Evolutionary conservation across 2,329 filamentous ascomycete species (phyloP).

Genomic region (Fusarium xyrophilum): DNA sequence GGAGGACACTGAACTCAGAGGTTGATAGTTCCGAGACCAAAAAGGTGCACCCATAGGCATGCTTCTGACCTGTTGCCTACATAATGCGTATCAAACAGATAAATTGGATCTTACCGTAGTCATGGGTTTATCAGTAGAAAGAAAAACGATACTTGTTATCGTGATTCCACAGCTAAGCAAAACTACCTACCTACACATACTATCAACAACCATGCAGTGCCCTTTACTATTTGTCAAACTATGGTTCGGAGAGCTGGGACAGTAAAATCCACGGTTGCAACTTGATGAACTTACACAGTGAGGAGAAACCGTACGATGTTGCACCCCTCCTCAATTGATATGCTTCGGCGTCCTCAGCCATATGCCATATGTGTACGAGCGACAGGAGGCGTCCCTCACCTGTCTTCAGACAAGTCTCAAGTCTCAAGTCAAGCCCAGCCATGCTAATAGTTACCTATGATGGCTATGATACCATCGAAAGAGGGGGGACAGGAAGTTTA

Average conservation of each 20-base stretch:
- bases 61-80: background rate
- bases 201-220: background rate
- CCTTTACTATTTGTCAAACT: background rate
- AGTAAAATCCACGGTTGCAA: background rate
- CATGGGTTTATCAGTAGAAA: background rate
- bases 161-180: background rate
- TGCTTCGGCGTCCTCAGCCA: background rate
- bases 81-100: background rate
- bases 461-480: background rate
- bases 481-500: background rate
- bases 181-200: background rate
- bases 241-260: background rate
- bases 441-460: background rate
- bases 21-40: background rate
- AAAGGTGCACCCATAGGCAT: background rate
- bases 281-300: background rate
- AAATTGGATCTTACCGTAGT: background rate
- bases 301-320: background rate
- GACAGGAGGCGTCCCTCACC: background rate
- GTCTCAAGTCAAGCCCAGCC: background rate
- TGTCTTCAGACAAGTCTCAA: background rate
- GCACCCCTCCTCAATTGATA: background rate
- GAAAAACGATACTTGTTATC: background rate
- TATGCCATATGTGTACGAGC: background rate
- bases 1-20: background rate